Percentiles rank a stretch among this genome's conserved stretches.
Conservation (phyloP, 1,284 basidiomycete genomes). For the Fomitiporia mediterranea region DNA sequence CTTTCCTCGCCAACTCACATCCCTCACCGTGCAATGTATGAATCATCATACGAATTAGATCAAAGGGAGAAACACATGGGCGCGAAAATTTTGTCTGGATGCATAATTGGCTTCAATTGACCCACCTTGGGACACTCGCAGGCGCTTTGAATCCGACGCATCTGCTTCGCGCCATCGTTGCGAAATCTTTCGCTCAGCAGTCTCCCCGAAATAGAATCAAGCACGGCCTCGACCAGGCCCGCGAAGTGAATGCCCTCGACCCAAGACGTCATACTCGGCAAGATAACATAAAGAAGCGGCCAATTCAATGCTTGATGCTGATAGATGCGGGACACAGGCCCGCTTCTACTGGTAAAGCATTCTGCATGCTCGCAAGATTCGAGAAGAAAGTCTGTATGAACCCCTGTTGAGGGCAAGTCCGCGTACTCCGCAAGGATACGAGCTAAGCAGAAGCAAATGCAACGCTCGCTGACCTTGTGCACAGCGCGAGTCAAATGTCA, state of each 20-base stretch:
- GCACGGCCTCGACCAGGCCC: conserved; percentile 1
- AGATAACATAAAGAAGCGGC: not conserved
- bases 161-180: not conserved
- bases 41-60: conserved; percentile 4
- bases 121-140: not conserved
- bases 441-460: not conserved
- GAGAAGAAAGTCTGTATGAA: not conserved
- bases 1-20: not conserved
- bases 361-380: not conserved
- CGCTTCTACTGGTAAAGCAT: not conserved
- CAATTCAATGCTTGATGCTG: not conserved
- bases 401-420: not conserved
- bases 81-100: not conserved
- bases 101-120: not conserved
- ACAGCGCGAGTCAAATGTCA: not conserved
- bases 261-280: conserved; percentile 6
- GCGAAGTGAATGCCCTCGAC: conserved; percentile 6
- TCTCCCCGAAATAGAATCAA: not conserved
- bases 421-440: not conserved
- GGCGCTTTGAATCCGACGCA: not conserved
- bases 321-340: not conserved
- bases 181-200: not conserved
- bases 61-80: not conserved
- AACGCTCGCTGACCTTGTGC: too few species aligned
- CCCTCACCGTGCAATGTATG: not conserved